Base-by-base conservation (phyloP, 441 rosid genomes). In the Populus hybrid region DNA sequence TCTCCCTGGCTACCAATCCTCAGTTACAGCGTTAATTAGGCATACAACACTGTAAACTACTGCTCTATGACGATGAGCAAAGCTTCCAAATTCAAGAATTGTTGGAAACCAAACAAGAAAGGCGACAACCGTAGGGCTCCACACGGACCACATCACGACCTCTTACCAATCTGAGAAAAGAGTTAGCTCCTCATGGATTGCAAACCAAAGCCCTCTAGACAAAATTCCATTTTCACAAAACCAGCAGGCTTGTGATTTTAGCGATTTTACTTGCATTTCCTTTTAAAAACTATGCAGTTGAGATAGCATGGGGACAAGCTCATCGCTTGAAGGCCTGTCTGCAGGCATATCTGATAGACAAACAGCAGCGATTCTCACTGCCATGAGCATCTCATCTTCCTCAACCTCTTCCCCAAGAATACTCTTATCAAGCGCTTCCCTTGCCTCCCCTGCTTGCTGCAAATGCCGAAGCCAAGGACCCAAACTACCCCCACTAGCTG, bases 361-460 rank as follows among this genome's bases (percentile, higher is more conserved):
- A 40, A 94, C 89, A 38, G 89, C 93, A 11, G 94, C 88, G 12
- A 96, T 96, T 82, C 97, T 88, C 73, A 92, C 88, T 46, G 94
- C 98, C 98, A 96, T 96, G 35, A 94, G 84, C 98, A 96, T 96
- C 88, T 94, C 95, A 12, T 96, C 98, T 86, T 96, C 98, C 88
- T 92, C 94, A 26, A 84, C 91, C 84, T 96, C 98, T 83, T 91
- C 97, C 40, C 98, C 98, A 0, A 96, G 85, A 75, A 96, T 86
- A 70, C 90, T 91, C 87, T 89, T 89, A 77, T 96, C 99, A 42
- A 96, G 85, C 16, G 94, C 96, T 85, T 92, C 98, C 40, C 85
- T 75, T 38, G 90, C 99, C 78, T 95, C 98, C 59, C 97, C 98
- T 0, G 90, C 91, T 42, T 94, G 95, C 79, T 94, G 95, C 82